These are phyloP conservation scores for Pichia sp. DNA, from an alignment of 1,139 yeast species.

Conservation along the genomic window DNA sequence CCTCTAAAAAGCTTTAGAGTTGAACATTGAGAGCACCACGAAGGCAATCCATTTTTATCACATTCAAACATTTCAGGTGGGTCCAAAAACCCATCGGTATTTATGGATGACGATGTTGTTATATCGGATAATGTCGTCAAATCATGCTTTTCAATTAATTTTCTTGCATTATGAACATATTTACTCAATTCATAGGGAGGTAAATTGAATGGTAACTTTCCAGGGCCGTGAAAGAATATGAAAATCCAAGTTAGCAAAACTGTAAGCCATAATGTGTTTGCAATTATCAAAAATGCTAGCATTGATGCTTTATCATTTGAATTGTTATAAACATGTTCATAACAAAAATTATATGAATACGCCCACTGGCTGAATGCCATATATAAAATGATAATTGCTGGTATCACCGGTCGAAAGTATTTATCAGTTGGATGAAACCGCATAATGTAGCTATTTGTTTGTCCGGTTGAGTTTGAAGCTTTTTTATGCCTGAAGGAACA, in stretches of 20 bases:
- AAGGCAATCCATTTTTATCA: conserved; percentile 55
- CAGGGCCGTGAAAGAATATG: conserved; percentile 27
- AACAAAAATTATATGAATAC: conserved; percentile 29
- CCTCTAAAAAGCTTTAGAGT: conserved; percentile 49
- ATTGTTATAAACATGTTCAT: conserved; percentile 21
- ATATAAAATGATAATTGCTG: conserved; percentile 19
- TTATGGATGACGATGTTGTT: conserved; percentile 4
- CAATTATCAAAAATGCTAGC: conserved; percentile 29
- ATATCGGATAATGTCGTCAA: neutral
- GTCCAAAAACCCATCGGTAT: conserved; percentile 12
- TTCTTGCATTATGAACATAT: conserved; percentile 18
- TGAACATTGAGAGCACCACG: conserved; percentile 50
- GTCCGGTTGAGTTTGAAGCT: too few relatives aligned
- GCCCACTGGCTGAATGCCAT: conserved; percentile 29
- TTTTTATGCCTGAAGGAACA: neutral
- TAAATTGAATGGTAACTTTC: conserved; percentile 21
- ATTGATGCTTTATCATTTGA: conserved; percentile 22
- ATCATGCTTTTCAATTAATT: neutral
- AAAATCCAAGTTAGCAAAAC: conserved; percentile 24
- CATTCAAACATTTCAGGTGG: conserved; percentile 51
- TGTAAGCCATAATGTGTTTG: conserved; percentile 15
- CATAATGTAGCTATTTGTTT: neutral
- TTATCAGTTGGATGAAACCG: neutral
- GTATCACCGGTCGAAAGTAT: conserved; percentile 11
- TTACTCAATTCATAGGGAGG: conserved; percentile 29